phyloP scores from a whole-genome alignment of 2,329 filamentous ascomycete genomes.

The Trichophyton mentagrophytes region DNA sequence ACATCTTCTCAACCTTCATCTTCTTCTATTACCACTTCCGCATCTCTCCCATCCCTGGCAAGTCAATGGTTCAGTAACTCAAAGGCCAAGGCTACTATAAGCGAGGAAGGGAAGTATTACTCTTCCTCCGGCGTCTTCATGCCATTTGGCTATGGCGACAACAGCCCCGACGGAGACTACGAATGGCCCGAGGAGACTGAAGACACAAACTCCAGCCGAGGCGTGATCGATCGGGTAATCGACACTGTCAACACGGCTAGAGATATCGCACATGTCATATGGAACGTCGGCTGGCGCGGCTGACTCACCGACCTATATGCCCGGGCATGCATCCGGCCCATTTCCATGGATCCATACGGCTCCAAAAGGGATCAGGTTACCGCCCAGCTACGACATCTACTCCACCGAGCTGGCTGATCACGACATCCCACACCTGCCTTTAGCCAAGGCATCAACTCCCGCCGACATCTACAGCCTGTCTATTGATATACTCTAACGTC shows the following conservation, averaged over 20 bases:
- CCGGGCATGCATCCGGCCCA: neutral
- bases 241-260: conserved; percentile 16
- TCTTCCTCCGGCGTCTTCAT: conserved; percentile 11
- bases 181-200: neutral
- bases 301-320: conserved; percentile 4
- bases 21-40: neutral
- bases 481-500: neutral
- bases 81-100: neutral
- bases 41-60: neutral
- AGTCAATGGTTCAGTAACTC: conserved; percentile 20
- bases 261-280: conserved; percentile 18
- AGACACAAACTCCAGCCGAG: neutral
- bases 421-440: neutral
- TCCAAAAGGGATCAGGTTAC: neutral
- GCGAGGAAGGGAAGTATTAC: conserved; percentile 1
- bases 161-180: neutral
- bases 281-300: conserved; percentile 17
- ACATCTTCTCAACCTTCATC: neutral
- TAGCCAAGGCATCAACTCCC: neutral
- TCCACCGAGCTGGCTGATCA: neutral
- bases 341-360: neutral
- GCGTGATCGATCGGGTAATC: conserved; percentile 13
- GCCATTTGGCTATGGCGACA: conserved; percentile 9
- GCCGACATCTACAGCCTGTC: neutral
- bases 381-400: neutral